A percentile compares a stretch with the other conserved stretches of the same genome.
Conservation (phyloP, 139 green algal genomes). For the Chlamydomonas sphaeroides region DNA sequence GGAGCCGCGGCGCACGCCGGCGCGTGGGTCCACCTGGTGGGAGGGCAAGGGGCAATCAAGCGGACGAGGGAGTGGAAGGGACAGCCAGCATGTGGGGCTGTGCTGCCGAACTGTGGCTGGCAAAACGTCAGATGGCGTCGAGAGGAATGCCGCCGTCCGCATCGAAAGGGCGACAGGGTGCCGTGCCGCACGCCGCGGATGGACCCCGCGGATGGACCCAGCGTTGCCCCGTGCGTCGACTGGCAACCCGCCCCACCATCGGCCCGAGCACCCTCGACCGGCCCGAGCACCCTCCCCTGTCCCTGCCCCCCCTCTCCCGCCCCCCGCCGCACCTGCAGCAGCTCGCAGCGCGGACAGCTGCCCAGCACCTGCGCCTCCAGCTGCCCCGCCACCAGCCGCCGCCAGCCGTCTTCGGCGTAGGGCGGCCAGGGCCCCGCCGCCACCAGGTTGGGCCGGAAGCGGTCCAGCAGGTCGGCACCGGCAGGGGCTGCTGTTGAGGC, state of each 20-base stretch:
- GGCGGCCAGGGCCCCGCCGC: conserved; percentile 50
- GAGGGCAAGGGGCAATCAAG: not conserved
- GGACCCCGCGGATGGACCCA: too few relatives aligned
- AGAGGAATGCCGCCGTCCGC: not conserved
- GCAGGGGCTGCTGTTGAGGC: not conserved
- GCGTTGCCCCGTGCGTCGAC: too few relatives aligned
- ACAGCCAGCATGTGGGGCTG: not conserved
- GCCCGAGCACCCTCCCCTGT: too few relatives aligned
- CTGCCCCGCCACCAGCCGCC: conserved; percentile 29
- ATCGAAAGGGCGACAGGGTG: too few relatives aligned
- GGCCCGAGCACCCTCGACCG: too few relatives aligned
- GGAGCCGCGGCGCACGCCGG: conserved; percentile 29
- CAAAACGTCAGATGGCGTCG: not conserved
- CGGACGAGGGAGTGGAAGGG: not conserved
- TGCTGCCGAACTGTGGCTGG: too few relatives aligned
- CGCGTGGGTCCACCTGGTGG: conserved; percentile 48
- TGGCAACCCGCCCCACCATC: too few relatives aligned
- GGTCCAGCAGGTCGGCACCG: conserved; percentile 18
- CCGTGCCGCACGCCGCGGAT: too few relatives aligned
- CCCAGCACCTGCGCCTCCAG: conserved; percentile 43
- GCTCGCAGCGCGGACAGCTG: conserved; percentile 59
- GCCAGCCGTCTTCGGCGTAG: conserved; percentile 77
- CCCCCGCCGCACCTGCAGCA: conserved; percentile 43
- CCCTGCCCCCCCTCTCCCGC: not conserved
- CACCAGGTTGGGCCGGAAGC: conserved; percentile 84